Conservation (phyloP, 768 basidiomycete genomes). For the Hirschioporus abietinus region DNA sequence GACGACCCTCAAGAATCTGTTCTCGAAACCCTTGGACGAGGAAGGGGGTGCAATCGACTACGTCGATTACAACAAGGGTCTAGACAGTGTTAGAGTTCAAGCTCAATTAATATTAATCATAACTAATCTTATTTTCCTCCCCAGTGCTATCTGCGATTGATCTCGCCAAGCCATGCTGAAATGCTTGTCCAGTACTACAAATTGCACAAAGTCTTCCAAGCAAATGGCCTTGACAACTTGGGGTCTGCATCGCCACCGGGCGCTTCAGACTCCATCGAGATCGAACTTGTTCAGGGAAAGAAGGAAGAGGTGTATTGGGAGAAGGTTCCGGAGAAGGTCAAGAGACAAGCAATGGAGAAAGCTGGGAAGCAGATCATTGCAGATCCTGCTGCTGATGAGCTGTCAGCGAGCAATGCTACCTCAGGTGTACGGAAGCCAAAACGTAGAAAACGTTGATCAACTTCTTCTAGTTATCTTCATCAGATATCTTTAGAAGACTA, state of each 20-base stretch:
- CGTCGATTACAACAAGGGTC: conserved; percentile 73
- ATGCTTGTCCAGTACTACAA: conserved; percentile 42
- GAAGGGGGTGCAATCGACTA: conserved; percentile 53
- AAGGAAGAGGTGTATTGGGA: conserved; percentile 75
- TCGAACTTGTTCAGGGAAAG: conserved; percentile 58
- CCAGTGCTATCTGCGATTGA: conserved; percentile 71
- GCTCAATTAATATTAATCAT: conserved; percentile 3
- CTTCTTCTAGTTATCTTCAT: too few species aligned
- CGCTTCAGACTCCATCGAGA: conserved; percentile 25
- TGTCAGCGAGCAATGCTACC: not conserved
- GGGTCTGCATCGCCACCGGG: conserved; percentile 28
- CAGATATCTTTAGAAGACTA: not conserved
- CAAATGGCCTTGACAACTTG: conserved; percentile 48
- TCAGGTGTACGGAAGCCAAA: not conserved
- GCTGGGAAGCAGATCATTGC: conserved; percentile 16
- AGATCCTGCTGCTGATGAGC: not conserved
- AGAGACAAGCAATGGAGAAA: conserved; percentile 53
- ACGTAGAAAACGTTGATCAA: not conserved
- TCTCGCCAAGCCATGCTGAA: conserved; percentile 42
- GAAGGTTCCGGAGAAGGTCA: conserved; percentile 70
- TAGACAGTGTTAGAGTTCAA: conserved; percentile 51
- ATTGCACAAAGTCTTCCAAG: conserved; percentile 33
- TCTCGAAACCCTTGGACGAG: conserved; percentile 37
- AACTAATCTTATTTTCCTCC: not conserved
- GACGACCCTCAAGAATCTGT: conserved; percentile 63